Evolutionary conservation across 805 yeast species (phyloP).

Genomic region (Suhomyces sp.): DNA sequence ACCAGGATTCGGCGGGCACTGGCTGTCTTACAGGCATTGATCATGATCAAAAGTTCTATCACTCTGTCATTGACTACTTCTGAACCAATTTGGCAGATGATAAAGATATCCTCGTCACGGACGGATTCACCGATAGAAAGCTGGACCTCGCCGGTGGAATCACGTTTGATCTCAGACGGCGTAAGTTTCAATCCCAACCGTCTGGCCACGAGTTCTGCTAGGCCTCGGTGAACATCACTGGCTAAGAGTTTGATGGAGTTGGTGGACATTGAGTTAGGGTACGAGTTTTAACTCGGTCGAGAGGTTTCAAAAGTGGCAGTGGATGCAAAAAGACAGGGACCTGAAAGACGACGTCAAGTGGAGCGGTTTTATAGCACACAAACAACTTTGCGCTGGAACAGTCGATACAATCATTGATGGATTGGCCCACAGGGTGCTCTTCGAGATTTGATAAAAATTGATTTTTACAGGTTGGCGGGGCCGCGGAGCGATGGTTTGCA

Average conservation of each 20-base stretch:
- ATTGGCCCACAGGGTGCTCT: too few species aligned
- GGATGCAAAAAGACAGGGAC: too few species aligned
- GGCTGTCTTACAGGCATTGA: constrained; percentile 80
- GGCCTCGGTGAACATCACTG: constrained; percentile 64
- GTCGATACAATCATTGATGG: too few species aligned
- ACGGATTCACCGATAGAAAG: constrained; percentile 79
- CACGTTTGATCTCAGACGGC: constrained; percentile 63
- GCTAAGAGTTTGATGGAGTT: constrained; percentile 69
- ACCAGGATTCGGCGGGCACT: constrained; percentile 82
- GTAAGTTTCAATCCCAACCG: constrained; percentile 60
- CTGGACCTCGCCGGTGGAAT: constrained; percentile 70
- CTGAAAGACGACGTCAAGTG: too few species aligned
- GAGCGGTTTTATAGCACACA: too few species aligned
- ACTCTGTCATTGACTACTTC: constrained; percentile 76
- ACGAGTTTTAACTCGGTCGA: too few species aligned
- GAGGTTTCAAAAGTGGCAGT: too few species aligned
- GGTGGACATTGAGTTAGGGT: constrained; percentile 73
- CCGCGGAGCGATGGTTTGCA: constrained; percentile 8
- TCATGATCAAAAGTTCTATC: constrained; percentile 72
- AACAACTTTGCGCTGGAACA: too few species aligned
- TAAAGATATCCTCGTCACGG: constrained; percentile 80
- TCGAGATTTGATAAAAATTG: too few species aligned
- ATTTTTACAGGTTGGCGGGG: constrained; percentile 6
- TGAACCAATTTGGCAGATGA: constrained; percentile 76
- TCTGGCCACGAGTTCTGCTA: constrained; percentile 67